Evolutionary conservation across 2,329 filamentous ascomycete genomes (phyloP).

Genomic region (Trichoderma gracile): DNA sequence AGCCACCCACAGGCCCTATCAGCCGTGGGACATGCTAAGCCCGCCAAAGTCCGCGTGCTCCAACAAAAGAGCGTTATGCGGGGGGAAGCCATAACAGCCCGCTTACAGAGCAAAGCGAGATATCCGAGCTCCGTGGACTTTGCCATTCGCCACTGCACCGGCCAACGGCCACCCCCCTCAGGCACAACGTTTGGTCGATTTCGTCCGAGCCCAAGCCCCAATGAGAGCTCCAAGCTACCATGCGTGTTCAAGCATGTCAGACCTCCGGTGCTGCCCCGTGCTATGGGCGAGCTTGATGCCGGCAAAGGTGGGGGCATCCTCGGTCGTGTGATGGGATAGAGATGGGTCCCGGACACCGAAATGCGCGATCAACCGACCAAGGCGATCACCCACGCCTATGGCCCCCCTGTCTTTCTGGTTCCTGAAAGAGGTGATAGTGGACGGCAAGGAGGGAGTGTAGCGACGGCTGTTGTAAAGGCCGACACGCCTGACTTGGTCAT

Average conservation of each 20-base stretch:
- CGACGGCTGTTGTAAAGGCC: background rate
- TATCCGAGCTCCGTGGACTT: conserved; percentile 19
- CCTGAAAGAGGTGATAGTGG: conserved; percentile 7
- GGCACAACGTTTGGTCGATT: background rate
- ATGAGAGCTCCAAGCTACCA: background rate
- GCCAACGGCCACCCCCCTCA: background rate
- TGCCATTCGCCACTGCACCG: conserved; percentile 7
- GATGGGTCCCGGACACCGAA: conserved; percentile 7
- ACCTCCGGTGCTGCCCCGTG: conserved; percentile 17
- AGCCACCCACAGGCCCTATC: conserved; percentile 9
- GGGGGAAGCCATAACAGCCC: conserved; percentile 11
- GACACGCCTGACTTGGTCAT: conserved; percentile 22
- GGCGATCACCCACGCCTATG: conserved; percentile 12
- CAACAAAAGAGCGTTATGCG: conserved; percentile 14
- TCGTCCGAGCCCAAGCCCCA: conserved; percentile 11
- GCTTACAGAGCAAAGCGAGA: conserved; percentile 19
- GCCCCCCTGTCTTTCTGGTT: background rate
- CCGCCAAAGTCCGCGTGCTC: background rate
- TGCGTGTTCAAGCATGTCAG: background rate
- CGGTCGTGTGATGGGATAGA: conserved; percentile 16
- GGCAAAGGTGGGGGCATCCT: conserved; percentile 16
- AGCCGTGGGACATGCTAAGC: conserved; percentile 2
- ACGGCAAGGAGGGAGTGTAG: background rate
- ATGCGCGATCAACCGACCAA: background rate
- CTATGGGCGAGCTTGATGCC: background rate